phyloP scores from a whole-genome alignment of 2,329 filamentous ascomycete species.

The Tolypocladium guangdongense region DNA sequence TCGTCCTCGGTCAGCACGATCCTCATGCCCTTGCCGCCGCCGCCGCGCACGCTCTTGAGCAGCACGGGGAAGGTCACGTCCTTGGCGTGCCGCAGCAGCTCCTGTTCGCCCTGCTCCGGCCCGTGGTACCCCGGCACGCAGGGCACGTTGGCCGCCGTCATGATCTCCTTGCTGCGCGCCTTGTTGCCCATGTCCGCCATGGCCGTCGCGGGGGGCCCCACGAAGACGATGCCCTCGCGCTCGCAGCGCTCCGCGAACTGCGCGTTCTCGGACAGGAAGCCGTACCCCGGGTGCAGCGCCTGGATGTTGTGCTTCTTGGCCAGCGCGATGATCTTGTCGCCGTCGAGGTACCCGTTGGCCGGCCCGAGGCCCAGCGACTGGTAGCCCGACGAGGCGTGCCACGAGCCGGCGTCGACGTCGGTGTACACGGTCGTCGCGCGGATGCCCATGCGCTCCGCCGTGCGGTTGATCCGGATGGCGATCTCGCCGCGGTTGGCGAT shows the following conservation, averaged over 20 bases:
- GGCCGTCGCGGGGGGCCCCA: slow-evolving; percentile 76
- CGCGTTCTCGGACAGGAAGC: slow-evolving; percentile 90
- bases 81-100: slow-evolving; percentile 57
- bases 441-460: slow-evolving; percentile 80
- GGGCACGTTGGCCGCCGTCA: slow-evolving; percentile 87
- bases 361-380: slow-evolving; percentile 76
- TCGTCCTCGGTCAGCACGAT: slow-evolving; percentile 60
- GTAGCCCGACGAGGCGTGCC: slow-evolving; percentile 78
- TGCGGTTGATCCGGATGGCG: slow-evolving; percentile 82
- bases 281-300: slow-evolving; percentile 92
- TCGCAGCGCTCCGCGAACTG: slow-evolving; percentile 80
- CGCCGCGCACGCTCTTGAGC: slow-evolving; percentile 70
- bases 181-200: slow-evolving; percentile 91
- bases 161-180: slow-evolving; percentile 88
- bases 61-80: slow-evolving; percentile 60
- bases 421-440: slow-evolving; percentile 92
- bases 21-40: slow-evolving; percentile 77
- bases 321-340: slow-evolving; percentile 79
- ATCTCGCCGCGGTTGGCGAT: slow-evolving; percentile 98
- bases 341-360: slow-evolving; percentile 82
- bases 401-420: slow-evolving; percentile 74
- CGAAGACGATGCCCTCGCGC: slow-evolving; percentile 84
- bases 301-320: slow-evolving; percentile 80
- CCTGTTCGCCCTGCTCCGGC: slow-evolving; percentile 57
- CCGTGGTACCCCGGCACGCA: slow-evolving; percentile 97